Evolutionary conservation across 2,329 filamentous ascomycete species (phyloP).

Genomic region (Aspergillus novoparasiticus): DNA sequence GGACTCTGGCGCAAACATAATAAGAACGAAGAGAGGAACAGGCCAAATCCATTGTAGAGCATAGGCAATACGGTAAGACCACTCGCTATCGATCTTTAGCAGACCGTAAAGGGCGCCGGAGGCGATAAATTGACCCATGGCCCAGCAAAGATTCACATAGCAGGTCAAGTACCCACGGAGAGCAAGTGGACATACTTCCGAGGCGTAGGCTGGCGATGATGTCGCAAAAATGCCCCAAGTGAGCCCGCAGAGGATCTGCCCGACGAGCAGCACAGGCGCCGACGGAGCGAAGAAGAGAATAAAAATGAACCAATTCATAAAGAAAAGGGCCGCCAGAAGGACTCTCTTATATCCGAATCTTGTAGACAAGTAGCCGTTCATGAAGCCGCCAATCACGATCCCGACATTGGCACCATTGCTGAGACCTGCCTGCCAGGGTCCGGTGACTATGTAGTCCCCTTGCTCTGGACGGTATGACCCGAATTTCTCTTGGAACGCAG

Average conservation of each 20-base stretch:
- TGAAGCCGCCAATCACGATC: constrained; percentile 28
- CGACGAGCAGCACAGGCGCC: constrained; percentile 47
- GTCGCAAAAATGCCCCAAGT: constrained; percentile 40
- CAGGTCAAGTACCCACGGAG: constrained; percentile 35
- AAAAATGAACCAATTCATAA: constrained; percentile 51
- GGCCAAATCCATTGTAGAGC: constrained; percentile 35
- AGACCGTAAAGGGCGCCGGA: constrained; percentile 35
- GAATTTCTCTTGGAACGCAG: constrained; percentile 20
- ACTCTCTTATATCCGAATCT: constrained; percentile 48
- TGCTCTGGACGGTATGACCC: constrained; percentile 11
- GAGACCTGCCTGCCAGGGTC: constrained; percentile 29
- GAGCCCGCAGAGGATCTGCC: constrained; percentile 52
- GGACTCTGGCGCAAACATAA: constrained; percentile 29
- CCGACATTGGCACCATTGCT: constrained; percentile 24
- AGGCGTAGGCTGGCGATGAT: constrained; percentile 30
- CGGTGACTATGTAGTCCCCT: constrained; percentile 21
- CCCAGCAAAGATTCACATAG: constrained; percentile 47
- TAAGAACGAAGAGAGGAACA: constrained; percentile 24
- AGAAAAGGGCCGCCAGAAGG: constrained; percentile 46
- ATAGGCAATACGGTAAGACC: constrained; percentile 43
- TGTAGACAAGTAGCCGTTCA: constrained; percentile 32
- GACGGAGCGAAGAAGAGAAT: constrained; percentile 53
- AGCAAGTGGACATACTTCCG: constrained; percentile 31
- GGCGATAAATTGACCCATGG: constrained; percentile 30
- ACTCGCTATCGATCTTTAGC: constrained; percentile 32